Evolutionary conservation across 1,284 basidiomycete species (phyloP), one percentile per base, ranked within the genome.

Genomic region (Mycena sp.): DNA sequence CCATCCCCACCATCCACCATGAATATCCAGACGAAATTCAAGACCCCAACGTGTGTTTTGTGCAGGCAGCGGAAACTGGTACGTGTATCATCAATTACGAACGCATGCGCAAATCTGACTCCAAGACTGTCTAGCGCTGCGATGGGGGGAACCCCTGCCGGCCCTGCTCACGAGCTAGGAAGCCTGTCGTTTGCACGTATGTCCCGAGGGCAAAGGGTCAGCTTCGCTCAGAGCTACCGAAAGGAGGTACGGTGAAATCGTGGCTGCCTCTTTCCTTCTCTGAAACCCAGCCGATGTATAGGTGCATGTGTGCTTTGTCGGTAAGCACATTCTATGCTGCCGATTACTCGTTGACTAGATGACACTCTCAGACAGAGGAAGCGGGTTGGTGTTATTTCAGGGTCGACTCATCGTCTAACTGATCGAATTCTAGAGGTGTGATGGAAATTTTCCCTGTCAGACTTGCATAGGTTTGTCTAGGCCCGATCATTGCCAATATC

Each of bases 211-310:
- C 56, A 1, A 12, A 38, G 6, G 56, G 57, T 6, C 50, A 63
- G 19, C 61, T 58, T 3, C 56, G 62, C 6, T 54, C 62, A n/a
- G 56, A 64, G 19, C 45, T 59, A 3, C 56, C 57, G 7, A 64
- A 64, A 26, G 62, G 62, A 2, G 56, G n/a, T n/a, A n/a, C n/a
- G n/a, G n/a, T n/a, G n/a, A n/a, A n/a, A n/a, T n/a, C n/a, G n/a
- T n/a, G n/a, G n/a, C n/a, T n/a, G n/a, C n/a, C n/a, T n/a, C n/a
- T n/a, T n/a, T n/a, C n/a, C n/a, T n/a, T n/a, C n/a, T n/a, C n/a
- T n/a, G n/a, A n/a, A n/a, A n/a, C n/a, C n/a, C n/a, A n/a, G n/a
- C n/a, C n/a, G n/a, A n/a, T n/a, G n/a, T n/a, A n/a, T n/a, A n/a
- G n/a, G 50, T 6, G 61, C 61, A 2, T 64, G 62, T 55, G 25